Conservation (phyloP, 1,139 yeast genomes). For the Pichia sp. region DNA sequence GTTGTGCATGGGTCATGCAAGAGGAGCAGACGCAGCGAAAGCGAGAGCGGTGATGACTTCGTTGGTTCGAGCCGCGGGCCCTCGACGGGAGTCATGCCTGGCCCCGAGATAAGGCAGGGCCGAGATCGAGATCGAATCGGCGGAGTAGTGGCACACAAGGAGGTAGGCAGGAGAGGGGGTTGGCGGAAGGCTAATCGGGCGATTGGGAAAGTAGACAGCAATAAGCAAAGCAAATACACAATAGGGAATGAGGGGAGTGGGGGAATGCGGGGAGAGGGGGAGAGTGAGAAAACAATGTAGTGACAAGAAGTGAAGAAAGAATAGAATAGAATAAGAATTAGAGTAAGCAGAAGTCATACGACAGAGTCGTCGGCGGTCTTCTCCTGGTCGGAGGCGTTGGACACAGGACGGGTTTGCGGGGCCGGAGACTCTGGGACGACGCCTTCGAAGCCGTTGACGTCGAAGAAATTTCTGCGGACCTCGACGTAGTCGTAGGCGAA, state of each 20-base stretch:
- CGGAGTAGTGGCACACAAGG: background rate
- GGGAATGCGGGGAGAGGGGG: background rate
- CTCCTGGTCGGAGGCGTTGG: background rate
- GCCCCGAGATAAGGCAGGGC: too few species aligned
- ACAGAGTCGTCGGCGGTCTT: background rate
- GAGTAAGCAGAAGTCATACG: background rate
- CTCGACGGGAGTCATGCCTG: too few species aligned
- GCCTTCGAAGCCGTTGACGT: conserved; percentile 37
- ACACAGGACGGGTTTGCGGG: background rate
- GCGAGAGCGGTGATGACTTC: too few species aligned
- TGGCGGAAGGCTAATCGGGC: too few species aligned
- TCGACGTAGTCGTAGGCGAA: conserved; percentile 98
- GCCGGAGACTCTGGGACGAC: background rate
- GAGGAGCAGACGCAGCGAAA: too few species aligned
- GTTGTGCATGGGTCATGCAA: too few species aligned
- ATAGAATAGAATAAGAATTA: background rate
- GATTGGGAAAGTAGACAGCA: background rate
- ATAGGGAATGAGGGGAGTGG: background rate
- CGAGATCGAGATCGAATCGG: background rate
- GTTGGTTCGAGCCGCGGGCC: too few species aligned
- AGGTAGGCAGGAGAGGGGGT: background rate
- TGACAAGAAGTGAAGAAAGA: background rate
- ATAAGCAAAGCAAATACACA: background rate
- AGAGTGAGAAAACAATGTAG: background rate
- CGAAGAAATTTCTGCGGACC: conserved; percentile 87